Evolutionary conservation across 306 rosid species (phyloP), one percentile per base, ranked within the genome.

Genomic region (Pterocarpus macrocarpus): DNA sequence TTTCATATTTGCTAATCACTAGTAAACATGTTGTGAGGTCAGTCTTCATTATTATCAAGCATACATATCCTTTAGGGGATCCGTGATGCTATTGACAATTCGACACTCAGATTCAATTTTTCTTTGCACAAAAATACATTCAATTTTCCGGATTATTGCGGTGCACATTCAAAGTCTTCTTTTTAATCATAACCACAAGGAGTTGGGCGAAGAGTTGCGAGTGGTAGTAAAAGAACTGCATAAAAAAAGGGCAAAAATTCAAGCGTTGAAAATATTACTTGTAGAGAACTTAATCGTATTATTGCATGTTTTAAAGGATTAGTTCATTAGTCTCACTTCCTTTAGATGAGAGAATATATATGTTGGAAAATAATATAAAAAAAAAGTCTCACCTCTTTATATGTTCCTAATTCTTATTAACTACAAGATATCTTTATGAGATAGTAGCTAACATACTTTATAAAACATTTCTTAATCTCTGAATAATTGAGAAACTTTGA

Each of bases 51-150:
- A 80, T 57, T 12, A 43, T 75, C 5, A 2, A 22, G 53, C 13
- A 36, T 58, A 81, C 85, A 70, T 83, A 65, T 85, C 36, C 78
- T 75, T 34, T 2, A 0, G 8, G 64, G 33, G 69, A 84, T 73
- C 78, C 80, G 41, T 83, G 78, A 82, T 86, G 89, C 85, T 71
- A 36, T 71, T 35, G 32, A 43, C 56, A 33, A 56, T 49, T 71
- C 22, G n/a, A 43, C 41, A 22, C 56, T 47, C 33, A 45, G 5
- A 69, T 2, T 70, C 64, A 14, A 47, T 47, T 47, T 45, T 58
- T 35, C 32, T 17, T 59, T 58, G 3, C 16, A 8, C 7, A 16
- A 33, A 30, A 75, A 47, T 13, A 12, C 34, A 16, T 63, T 33
- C 49, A 50, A 65, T 39, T 28, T 74, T 61, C 34, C 41, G 15